Conservation (phyloP, 805 yeast species). For the Cyberlindnera suaveolens region DNA sequence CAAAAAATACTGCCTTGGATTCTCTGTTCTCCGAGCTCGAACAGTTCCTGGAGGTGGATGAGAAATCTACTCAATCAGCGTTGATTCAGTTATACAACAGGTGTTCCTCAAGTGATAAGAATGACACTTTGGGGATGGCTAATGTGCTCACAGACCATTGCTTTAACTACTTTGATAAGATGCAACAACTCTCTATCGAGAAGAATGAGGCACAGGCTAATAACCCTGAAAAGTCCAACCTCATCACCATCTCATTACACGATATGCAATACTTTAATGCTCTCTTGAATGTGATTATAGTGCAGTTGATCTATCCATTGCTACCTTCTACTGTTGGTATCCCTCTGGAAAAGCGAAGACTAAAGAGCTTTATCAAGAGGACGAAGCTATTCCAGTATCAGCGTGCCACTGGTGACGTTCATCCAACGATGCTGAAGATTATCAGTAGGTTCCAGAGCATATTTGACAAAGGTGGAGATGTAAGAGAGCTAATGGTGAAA, state of each 20-base stretch:
- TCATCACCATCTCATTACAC: constrained; percentile 66
- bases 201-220: constrained; percentile 1
- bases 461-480: constrained; percentile 23
- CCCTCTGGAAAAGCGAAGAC: constrained; percentile 53
- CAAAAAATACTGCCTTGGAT: constrained; percentile 29
- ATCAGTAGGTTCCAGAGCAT: constrained; percentile 19
- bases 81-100: constrained; percentile 10
- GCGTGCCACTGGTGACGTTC: neutral
- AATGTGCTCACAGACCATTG: constrained; percentile 1
- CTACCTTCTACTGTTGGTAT: constrained; percentile 53
- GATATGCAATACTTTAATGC: constrained; percentile 74
- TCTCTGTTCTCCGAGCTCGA: constrained; percentile 22
- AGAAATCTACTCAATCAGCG: constrained; percentile 3
- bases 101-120: neutral
- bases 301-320: constrained; percentile 67
- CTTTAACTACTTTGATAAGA: constrained; percentile 8
- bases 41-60: constrained; percentile 16
- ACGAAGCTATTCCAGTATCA: constrained; percentile 14
- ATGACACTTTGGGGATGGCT: neutral
- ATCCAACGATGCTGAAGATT: neutral
- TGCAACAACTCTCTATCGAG: constrained; percentile 14
- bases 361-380: constrained; percentile 40
- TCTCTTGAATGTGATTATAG: constrained; percentile 55
- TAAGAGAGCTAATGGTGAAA: constrained; percentile 43
- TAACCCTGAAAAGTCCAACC: constrained; percentile 16